These are phyloP conservation scores for Solanum dulcamara DNA, from an alignment of 257 asterid species.

Conservation along the genomic window DNA sequence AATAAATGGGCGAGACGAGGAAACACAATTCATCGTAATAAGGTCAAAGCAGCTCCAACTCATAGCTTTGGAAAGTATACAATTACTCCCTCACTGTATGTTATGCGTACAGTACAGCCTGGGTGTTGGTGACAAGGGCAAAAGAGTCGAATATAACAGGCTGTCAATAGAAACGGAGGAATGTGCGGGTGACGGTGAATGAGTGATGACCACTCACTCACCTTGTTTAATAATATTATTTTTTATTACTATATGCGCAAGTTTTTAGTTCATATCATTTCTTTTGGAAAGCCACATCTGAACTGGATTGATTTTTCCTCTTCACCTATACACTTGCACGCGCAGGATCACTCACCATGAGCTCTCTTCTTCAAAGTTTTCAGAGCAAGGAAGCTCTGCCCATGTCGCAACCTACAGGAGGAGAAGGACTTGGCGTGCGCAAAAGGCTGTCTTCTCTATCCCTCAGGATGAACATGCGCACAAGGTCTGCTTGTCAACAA, in stretches of 20 bases:
- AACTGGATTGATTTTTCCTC: background rate
- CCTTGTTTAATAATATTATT: background rate
- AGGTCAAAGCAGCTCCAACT: background rate
- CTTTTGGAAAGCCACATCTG: background rate
- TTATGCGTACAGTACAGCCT: too few species aligned
- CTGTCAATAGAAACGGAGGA: background rate
- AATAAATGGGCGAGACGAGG: too few species aligned
- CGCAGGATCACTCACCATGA: background rate
- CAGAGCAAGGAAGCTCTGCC: conserved; percentile 5
- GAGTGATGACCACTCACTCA: background rate
- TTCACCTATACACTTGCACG: background rate
- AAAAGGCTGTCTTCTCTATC: conserved; percentile 4
- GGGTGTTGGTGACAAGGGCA: background rate
- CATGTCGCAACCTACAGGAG: background rate
- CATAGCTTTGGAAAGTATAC: background rate
- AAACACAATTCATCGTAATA: too few species aligned
- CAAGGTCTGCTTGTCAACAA: background rate
- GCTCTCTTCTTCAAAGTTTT: background rate
- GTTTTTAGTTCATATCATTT: background rate
- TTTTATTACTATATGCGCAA: background rate
- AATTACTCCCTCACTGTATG: background rate
- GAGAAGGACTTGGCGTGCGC: background rate
- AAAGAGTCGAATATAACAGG: conserved; percentile 1
- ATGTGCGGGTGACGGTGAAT: conserved; percentile 4
- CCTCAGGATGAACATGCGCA: background rate